Conservation (phyloP, 169 alveolate species). For the Plasmodium billcollinsi region DNA sequence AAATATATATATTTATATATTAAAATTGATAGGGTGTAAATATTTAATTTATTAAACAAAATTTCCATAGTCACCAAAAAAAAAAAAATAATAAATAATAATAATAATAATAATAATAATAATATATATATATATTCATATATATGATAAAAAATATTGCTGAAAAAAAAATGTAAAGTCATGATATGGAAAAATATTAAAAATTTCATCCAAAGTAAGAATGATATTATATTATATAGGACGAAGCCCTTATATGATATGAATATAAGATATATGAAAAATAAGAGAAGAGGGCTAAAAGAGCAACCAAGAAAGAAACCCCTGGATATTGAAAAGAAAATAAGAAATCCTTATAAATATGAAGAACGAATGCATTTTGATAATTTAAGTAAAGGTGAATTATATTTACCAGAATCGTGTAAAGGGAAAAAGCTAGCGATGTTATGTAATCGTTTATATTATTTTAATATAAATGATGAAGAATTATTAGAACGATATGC, state of each 20-base stretch:
- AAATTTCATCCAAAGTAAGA: slow-evolving; percentile 1
- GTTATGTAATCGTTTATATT: slow-evolving; percentile 72
- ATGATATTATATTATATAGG: background rate
- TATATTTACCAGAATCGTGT: slow-evolving; percentile 75
- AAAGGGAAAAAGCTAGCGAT: slow-evolving; percentile 62
- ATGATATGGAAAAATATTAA: slow-evolving; percentile 20
- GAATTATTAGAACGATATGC: slow-evolving; percentile 74
- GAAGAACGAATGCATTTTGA: slow-evolving; percentile 76
- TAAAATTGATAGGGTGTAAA: too few species aligned
- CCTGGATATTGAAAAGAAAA: slow-evolving; percentile 70
- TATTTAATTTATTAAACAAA: too few species aligned
- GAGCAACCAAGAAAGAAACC: slow-evolving; percentile 76
- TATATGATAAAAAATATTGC: too few species aligned
- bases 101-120: too few species aligned
- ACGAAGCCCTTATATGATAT: slow-evolving; percentile 31
- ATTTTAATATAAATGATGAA: slow-evolving; percentile 72
- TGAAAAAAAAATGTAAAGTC: background rate
- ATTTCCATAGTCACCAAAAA: too few species aligned
- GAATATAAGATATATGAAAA: slow-evolving; percentile 49
- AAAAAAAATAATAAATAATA: too few species aligned
- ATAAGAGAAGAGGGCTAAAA: slow-evolving; percentile 74
- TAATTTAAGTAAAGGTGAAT: slow-evolving; percentile 62
- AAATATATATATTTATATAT: too few species aligned
- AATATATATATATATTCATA: too few species aligned
- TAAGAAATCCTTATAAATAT: slow-evolving; percentile 59